Conservation (phyloP, 2,329 filamentous ascomycete species). For the Ceratocystiopsis brevicomis region DNA sequence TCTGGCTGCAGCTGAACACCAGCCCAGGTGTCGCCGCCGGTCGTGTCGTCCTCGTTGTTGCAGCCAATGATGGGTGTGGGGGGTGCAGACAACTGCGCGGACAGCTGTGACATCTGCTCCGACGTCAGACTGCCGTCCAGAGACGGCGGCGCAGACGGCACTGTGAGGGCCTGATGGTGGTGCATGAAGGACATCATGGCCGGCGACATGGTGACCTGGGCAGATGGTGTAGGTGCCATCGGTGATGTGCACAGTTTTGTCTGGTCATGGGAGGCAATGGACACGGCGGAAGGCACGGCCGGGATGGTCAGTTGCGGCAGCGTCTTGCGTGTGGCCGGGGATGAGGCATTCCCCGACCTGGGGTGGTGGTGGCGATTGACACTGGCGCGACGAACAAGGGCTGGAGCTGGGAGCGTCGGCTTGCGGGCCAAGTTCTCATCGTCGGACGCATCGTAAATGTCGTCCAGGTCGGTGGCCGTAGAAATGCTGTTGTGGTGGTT, state of each 20-base stretch:
- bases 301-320: constrained; percentile 37
- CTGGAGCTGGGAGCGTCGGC: constrained; percentile 25
- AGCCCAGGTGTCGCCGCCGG: constrained; percentile 40
- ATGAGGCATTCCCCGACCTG: too few relatives aligned
- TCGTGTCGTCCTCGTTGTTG: constrained; percentile 29
- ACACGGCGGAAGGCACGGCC: constrained; percentile 15
- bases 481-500: constrained; percentile 32
- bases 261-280: constrained; percentile 17
- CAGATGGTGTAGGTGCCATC: constrained; percentile 43
- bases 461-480: constrained; percentile 61
- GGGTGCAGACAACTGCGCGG: constrained; percentile 53
- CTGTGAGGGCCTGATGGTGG: constrained; percentile 38
- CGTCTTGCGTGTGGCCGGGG: constrained; percentile 12
- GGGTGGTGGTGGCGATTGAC: constrained; percentile 10
- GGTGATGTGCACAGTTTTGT: constrained; percentile 34
- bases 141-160: constrained; percentile 73
- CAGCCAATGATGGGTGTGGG: constrained; percentile 57
- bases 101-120: constrained; percentile 51
- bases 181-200: constrained; percentile 54
- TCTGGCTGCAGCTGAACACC: constrained; percentile 60
- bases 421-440: constrained; percentile 34
- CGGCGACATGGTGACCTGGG: constrained; percentile 57
- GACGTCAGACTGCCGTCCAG: constrained; percentile 77
- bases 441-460: constrained; percentile 73
- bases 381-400: constrained; percentile 18